A percentile compares a stretch with the other conserved stretches of the same genome.
Evolutionary conservation across 2,329 filamentous ascomycete species (phyloP).

Genomic region (Trichoderma gracile): DNA sequence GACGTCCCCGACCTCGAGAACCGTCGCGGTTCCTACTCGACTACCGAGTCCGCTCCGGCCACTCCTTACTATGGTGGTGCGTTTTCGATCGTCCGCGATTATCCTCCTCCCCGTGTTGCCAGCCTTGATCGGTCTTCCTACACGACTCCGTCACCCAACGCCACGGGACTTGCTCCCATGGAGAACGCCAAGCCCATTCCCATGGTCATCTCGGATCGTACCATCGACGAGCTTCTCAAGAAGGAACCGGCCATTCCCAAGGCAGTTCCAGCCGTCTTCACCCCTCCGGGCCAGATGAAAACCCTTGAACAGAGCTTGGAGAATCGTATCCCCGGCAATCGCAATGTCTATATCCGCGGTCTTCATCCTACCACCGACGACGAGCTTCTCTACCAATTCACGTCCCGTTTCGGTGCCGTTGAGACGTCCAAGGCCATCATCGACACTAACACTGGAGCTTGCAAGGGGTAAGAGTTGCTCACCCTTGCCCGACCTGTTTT

Average conservation of each 20-base stretch:
- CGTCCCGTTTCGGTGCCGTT: conserved; percentile 85
- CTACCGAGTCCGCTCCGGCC: conserved; percentile 65
- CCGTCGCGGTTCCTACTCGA: conserved; percentile 67
- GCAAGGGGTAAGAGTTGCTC: conserved; percentile 75
- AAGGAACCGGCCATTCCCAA: conserved; percentile 81
- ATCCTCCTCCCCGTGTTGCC: conserved; percentile 59
- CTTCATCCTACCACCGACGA: conserved; percentile 95
- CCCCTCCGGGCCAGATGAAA: conserved; percentile 81
- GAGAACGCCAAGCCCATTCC: conserved; percentile 46
- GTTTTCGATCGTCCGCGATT: conserved; percentile 60
- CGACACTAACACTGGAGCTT: conserved; percentile 86
- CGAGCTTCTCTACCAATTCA: conserved; percentile 79
- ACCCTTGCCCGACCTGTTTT: neutral
- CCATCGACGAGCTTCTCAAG: conserved; percentile 65
- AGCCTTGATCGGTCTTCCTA: conserved; percentile 64
- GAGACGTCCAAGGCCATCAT: conserved; percentile 99
- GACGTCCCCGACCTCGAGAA: conserved; percentile 65
- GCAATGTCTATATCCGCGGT: conserved; percentile 97
- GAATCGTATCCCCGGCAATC: conserved; percentile 87
- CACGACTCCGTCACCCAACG: conserved; percentile 66
- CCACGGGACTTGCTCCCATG: conserved; percentile 48
- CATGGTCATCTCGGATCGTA: conserved; percentile 47
- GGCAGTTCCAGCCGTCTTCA: conserved; percentile 87
- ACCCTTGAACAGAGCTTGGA: conserved; percentile 91
- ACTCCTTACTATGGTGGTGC: conserved; percentile 65